Conservation (phyloP, 257 asterid species). For the Coffea canephora region DNA sequence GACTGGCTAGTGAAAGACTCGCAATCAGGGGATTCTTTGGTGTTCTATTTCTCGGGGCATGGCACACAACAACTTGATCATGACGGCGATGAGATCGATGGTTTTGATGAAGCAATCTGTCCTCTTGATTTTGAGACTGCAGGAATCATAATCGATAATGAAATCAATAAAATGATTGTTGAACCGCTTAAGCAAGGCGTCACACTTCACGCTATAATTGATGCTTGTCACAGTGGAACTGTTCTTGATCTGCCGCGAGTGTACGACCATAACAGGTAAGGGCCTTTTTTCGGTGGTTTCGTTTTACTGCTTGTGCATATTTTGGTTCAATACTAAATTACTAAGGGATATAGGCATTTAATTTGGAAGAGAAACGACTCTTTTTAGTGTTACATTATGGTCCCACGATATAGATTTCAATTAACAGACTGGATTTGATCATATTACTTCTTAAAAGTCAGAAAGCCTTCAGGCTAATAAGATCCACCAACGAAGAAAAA, state of each 20-base stretch:
- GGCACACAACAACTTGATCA: conserved; percentile 32
- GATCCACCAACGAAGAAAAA: not conserved
- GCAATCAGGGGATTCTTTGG: conserved; percentile 41
- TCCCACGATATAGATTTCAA: not conserved
- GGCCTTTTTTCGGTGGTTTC: not conserved
- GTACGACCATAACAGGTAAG: conserved; percentile 39
- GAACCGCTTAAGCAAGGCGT: conserved; percentile 45
- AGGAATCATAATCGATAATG: conserved; percentile 59
- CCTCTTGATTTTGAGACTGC: conserved; percentile 55
- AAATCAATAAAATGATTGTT: conserved; percentile 51
- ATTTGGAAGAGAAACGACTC: not conserved
- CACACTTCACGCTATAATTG: conserved; percentile 70
- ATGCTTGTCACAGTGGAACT: conserved; percentile 85
- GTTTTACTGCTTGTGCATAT: not conserved
- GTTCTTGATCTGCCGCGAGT: conserved; percentile 61
- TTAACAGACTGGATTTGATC: too few relatives aligned
- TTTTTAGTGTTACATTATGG: not conserved
- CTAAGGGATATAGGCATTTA: not conserved
- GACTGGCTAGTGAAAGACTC: conserved; percentile 34
- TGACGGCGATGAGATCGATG: conserved; percentile 37
- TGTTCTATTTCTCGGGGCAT: conserved; percentile 53
- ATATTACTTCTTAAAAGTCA: not conserved
- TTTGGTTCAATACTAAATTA: not conserved
- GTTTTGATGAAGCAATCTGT: conserved; percentile 51
- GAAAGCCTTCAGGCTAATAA: not conserved